phyloP scores from a whole-genome alignment of 768 basidiomycete genomes.

The Pleurotus cornucopiae region DNA sequence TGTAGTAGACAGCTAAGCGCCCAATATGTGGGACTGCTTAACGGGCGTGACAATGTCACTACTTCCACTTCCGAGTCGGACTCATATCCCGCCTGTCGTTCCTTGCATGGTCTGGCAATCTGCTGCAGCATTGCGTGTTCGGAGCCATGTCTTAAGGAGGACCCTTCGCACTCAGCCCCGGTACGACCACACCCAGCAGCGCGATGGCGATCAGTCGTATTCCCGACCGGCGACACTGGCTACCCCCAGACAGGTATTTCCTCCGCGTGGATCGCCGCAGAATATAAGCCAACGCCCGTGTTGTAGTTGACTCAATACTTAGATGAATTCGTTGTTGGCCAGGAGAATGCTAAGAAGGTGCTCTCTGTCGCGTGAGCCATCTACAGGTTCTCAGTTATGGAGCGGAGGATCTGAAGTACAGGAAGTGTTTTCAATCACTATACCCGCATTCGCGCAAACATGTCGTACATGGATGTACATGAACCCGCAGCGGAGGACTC shows the following conservation, averaged over 20 bases:
- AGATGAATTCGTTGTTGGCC: slow-evolving; percentile 87
- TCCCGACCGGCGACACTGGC: slow-evolving; percentile 44
- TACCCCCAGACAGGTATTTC: slow-evolving; percentile 50
- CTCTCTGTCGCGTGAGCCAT: slow-evolving; percentile 85
- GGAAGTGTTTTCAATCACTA: slow-evolving; percentile 92
- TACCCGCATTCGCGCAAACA: slow-evolving; percentile 77
- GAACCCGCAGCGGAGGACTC: slow-evolving; percentile 15
- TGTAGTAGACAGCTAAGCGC: no score
- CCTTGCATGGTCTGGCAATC: not conserved
- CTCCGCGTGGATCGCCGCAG: not conserved
- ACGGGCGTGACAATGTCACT: not conserved
- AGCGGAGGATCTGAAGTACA: not conserved
- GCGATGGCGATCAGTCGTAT: slow-evolving; percentile 27
- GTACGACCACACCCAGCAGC: slow-evolving; percentile 30
- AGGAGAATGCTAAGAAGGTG: slow-evolving; percentile 89
- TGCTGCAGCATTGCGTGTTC: not conserved
- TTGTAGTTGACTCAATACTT: slow-evolving; percentile 77
- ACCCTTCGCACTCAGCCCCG: slow-evolving; percentile 56
- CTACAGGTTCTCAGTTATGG: not conserved
- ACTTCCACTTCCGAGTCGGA: not conserved
- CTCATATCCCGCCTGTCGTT: not conserved
- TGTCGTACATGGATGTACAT: slow-evolving; percentile 42
- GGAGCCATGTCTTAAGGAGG: not conserved
- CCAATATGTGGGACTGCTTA: no score
- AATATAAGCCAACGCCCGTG: slow-evolving; percentile 6